Evolutionary conservation across 2,329 filamentous ascomycete species (phyloP), one percentile per base, ranked within the genome.

Genomic region (Cucurbitaria berberidis): DNA sequence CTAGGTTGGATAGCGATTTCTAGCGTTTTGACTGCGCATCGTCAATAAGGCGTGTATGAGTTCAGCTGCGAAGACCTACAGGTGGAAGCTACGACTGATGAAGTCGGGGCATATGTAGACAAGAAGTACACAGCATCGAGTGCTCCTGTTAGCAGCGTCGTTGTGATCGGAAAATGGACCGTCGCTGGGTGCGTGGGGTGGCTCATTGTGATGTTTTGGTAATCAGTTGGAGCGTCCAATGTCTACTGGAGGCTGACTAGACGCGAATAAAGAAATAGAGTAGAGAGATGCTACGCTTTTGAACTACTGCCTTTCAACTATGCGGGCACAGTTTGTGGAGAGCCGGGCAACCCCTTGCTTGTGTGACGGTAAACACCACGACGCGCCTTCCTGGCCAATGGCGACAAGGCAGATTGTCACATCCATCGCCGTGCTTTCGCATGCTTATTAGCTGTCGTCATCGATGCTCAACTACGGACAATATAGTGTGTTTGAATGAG

Each of bases 121-220:
- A 62, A 52, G 49, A 67, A 64, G 64, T 76, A 69, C 16, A 77
- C 59, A 27, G 72, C 69, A 62, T 81, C 78, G 53, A 80, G 74
- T 38, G 54, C 73, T 44, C 74, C 77, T 30, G 76, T 73, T 13
- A 79, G 67, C 38, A 70, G 61, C 53, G 78, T 72, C 66, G 80
- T 79, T 50, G 78, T 73, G 47, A 81, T 73, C 18, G 79, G 79
- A 64, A 78, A 80, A 67, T 81, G 79, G 39, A 81, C 77, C 10
- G 74, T 68, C 22, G 78, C 77, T 43, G 78, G 78, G 60, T 81
- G 79, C 36, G 71, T 64, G 47, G 79, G 78, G 59, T 78, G 77
- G 53, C 73, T 76, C 51, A 54, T 58, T 36, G 21, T 61, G 51
- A 22, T 21, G 32, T 29, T 42, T 27, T 26, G 43, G n/a, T 26